These are phyloP conservation scores for Tetracladium setigerum DNA, from an alignment of 495 filamentous ascomycete genomes.

Conservation along the genomic window DNA sequence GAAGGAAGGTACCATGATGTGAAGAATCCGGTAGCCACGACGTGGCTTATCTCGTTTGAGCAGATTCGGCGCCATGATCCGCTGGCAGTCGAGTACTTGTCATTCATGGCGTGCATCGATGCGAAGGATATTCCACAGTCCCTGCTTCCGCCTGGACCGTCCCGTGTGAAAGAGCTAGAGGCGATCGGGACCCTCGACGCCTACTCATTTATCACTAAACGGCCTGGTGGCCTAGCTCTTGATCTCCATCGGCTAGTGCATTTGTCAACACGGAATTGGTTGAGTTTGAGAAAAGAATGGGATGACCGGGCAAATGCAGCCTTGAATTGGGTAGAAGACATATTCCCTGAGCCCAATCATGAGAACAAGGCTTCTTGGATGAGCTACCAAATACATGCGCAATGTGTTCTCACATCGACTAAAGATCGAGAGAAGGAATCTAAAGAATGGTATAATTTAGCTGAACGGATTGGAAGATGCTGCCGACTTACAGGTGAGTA, in stretches of 20 bases:
- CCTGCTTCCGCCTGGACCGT: constrained; percentile 7
- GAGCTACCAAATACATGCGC: constrained; percentile 33
- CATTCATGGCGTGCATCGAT: constrained; percentile 14
- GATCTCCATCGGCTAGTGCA: constrained; percentile 41
- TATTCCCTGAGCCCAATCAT: constrained; percentile 23
- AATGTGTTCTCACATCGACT: constrained; percentile 5
- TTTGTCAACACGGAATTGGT: constrained; percentile 34
- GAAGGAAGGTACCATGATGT: constrained; percentile 1
- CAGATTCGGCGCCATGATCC: constrained; percentile 29
- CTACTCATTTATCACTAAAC: constrained; percentile 31
- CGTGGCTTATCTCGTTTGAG: constrained; percentile 22
- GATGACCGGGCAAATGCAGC: constrained; percentile 25
- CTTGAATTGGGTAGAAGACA: constrained; percentile 21
- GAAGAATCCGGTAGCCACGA: constrained; percentile 15
- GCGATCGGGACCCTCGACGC: constrained; percentile 33
- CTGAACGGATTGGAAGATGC: too few relatives aligned
- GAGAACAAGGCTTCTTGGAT: constrained; percentile 28
- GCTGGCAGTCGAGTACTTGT: constrained; percentile 18
- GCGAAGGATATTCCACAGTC: constrained; percentile 9
- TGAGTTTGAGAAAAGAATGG: constrained; percentile 22
- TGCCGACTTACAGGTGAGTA: too few relatives aligned
- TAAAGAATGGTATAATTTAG: too few relatives aligned
- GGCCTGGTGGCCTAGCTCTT: not conserved
- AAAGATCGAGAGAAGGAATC: too few relatives aligned
- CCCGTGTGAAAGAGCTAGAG: constrained; percentile 10